Base-by-base conservation (phyloP, 2,329 filamentous ascomycete genomes). In the Fusarium ambrosium region DNA sequence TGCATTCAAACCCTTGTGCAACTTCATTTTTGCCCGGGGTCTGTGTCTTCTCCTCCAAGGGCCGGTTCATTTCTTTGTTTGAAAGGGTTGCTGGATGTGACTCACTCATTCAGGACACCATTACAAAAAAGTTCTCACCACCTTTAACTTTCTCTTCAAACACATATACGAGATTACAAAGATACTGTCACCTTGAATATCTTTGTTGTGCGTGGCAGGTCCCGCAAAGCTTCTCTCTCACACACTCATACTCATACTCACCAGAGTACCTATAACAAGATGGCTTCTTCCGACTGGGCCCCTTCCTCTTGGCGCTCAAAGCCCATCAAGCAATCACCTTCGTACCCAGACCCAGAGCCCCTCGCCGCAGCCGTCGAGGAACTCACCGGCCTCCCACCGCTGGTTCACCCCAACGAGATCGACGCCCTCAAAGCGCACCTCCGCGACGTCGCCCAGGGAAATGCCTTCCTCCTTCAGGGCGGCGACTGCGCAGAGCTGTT, bases 401-500 rank as follows among this genome's bases (percentile, higher is more conserved):
- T 97, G 59, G 94, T 97, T 34, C 94, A 94, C 66, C 92, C 94
- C 5, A 88, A 88, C 59, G 94, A 97, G 84, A 97, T 99, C 80
- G 88, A 90, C 77, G 92, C 91, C 73, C 89, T 99, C 63, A 95
- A 95, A 81, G 87, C 90, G 62, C 92, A 91, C 78, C 89, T 99
- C 24, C 91, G 91, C 69, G 94, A 98, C 85, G 97, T 97, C 7
- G 97, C 97, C 6, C 87, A 93, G 39, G 97, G 97, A 37, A 95
- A 96, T 75, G 94, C 96, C 14, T 98, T 99, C 82, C 88, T 99
- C 11, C 90, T 99, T 5, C 97, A 99, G 85, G 97, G 97, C 70
- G 97, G 96, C 72, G 97, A 99, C 85, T 99, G 97, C 81, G 97
- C 97, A 18, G 97, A 99, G 86, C 89, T 98, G 11, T 99, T 99